A percentile compares a stretch with the other conserved stretches of the same genome.
Evolutionary conservation across 2,329 filamentous ascomycete species (phyloP).

Genomic region (Neoarthrinium moseri): DNA sequence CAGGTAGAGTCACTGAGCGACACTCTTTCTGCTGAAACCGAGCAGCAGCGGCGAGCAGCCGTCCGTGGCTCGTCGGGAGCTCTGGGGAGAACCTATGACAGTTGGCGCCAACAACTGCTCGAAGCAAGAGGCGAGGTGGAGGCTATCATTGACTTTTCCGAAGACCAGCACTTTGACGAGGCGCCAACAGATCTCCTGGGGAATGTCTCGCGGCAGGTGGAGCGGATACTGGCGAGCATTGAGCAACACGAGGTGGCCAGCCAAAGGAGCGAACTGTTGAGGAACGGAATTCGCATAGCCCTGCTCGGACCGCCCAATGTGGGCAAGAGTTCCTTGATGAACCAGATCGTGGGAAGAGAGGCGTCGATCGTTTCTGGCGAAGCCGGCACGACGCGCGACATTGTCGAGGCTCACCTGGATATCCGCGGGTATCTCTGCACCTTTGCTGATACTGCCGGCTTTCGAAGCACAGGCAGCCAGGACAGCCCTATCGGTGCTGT

Average conservation of each 20-base stretch:
- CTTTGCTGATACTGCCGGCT: constrained; percentile 93
- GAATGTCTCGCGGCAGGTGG: constrained; percentile 67
- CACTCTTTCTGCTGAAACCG: constrained; percentile 70
- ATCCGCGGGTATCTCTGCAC: constrained; percentile 86
- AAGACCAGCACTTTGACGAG: constrained; percentile 97
- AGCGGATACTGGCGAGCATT: constrained; percentile 60
- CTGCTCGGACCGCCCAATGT: constrained; percentile 90
- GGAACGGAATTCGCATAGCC: constrained; percentile 82
- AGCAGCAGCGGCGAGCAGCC: constrained; percentile 86
- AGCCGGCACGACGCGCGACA: constrained; percentile 89
- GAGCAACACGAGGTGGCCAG: constrained; percentile 72
- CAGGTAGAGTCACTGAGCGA: constrained; percentile 72
- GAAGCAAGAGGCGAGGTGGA: constrained; percentile 88
- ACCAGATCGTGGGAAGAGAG: constrained; percentile 84
- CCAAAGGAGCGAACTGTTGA: constrained; percentile 77
- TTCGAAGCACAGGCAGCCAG: constrained; percentile 51
- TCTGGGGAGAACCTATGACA: constrained; percentile 75
- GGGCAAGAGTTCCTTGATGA: constrained; percentile 92
- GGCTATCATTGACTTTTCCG: constrained; percentile 93
- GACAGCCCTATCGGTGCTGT: constrained; percentile 61
- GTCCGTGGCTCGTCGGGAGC: constrained; percentile 72
- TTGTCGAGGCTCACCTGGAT: constrained; percentile 89
- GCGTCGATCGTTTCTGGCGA: constrained; percentile 93
- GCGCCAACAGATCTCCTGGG: constrained; percentile 69
- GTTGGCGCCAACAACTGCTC: constrained; percentile 75